Percentiles rank a stretch among this genome's conserved stretches.
Evolutionary conservation across 2,329 filamentous ascomycete species (phyloP).

Genomic region (Stachybotrys echinatus): DNA sequence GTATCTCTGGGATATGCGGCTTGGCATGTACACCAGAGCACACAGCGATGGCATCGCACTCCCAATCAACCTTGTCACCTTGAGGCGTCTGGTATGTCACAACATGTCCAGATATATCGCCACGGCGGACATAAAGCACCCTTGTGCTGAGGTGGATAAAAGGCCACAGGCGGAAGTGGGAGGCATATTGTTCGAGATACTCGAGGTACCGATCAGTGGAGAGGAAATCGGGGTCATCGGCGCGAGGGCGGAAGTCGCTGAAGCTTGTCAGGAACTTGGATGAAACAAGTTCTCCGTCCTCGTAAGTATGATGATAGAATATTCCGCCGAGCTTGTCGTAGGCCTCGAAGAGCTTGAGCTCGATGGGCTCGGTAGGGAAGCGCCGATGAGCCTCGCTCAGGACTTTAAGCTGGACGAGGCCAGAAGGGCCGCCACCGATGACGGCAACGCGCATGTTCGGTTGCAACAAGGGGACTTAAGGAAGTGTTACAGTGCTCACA

Average conservation of each 20-base stretch:
- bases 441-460: conserved; percentile 27
- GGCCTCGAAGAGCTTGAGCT: conserved; percentile 36
- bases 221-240: conserved; percentile 35
- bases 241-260: conserved; percentile 34
- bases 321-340: conserved; percentile 35
- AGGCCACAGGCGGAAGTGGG: conserved; percentile 28
- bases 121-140: conserved; percentile 19
- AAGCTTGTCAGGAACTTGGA: conserved; percentile 40
- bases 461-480: not conserved
- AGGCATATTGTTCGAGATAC: conserved; percentile 34
- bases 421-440: conserved; percentile 33
- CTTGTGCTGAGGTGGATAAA: conserved; percentile 26
- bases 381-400: conserved; percentile 26
- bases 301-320: conserved; percentile 29
- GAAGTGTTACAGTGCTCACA: too few species aligned
- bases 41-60: conserved; percentile 37
- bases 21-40: conserved; percentile 36
- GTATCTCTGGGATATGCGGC: conserved; percentile 28
- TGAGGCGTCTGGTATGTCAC: conserved; percentile 11
- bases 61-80: conserved; percentile 15
- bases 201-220: conserved; percentile 27
- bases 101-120: conserved; percentile 14
- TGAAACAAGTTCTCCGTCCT: conserved; percentile 28
- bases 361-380: conserved; percentile 26
- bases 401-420: conserved; percentile 33